A percentile compares a stretch with the other conserved stretches of the same genome.
Evolutionary conservation across 192 early-diverging fungal genomes (phyloP).

Genomic region (Mortierella antarctica): DNA sequence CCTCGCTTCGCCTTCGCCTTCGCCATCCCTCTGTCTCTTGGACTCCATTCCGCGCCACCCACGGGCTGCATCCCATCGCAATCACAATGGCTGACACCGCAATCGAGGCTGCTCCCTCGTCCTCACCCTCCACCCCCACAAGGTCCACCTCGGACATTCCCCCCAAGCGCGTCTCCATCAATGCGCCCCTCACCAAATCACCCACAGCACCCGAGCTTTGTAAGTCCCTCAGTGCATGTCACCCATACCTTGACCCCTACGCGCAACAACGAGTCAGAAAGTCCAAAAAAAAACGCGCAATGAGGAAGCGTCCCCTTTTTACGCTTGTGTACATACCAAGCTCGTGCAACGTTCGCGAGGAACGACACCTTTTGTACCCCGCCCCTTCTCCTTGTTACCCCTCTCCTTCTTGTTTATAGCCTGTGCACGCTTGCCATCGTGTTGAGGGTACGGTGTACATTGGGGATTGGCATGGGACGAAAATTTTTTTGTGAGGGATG

Average conservation of each 20-base stretch:
- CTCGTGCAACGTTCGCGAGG: too few relatives aligned
- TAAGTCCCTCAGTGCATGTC: constrained; percentile 11
- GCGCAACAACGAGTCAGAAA: too few relatives aligned
- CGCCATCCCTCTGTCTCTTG: background rate
- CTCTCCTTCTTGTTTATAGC: too few relatives aligned
- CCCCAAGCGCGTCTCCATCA: constrained; percentile 24
- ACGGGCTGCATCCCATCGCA: background rate
- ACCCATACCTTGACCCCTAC: background rate
- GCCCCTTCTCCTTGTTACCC: too few relatives aligned
- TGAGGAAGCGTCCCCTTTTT: too few relatives aligned
- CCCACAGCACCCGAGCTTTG: constrained; percentile 5
- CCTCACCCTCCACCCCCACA: background rate
- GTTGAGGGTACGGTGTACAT: too few relatives aligned
- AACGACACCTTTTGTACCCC: too few relatives aligned
- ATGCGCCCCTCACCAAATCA: constrained; percentile 10
- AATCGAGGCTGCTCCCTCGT: background rate
- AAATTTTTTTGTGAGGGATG: too few relatives aligned
- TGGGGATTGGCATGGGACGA: too few relatives aligned
- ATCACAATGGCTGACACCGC: background rate
- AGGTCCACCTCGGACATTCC: constrained; percentile 1
- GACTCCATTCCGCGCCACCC: background rate
- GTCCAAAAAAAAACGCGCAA: too few relatives aligned
- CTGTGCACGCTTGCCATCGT: too few relatives aligned
- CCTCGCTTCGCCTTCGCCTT: background rate
- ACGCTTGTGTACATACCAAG: too few relatives aligned